Percentiles rank a stretch among this genome's conserved stretches.
These are phyloP conservation scores for Stropharia rugosoannulata DNA, from an alignment of 768 basidiomycete species.

Conservation along the genomic window DNA sequence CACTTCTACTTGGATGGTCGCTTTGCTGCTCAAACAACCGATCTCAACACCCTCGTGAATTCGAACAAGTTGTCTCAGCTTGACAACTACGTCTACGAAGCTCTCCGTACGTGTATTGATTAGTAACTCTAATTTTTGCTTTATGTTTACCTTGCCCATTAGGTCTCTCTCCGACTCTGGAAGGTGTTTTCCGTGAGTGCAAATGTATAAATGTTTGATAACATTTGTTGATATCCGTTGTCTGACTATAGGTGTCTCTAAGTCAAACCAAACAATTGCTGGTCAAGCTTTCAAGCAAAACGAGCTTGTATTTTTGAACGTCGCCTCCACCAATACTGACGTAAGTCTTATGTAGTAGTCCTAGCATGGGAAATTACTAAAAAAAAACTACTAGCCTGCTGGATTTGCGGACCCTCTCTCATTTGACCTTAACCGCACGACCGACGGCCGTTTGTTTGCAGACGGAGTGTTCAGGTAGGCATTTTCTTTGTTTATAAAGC, in stretches of 20 bases:
- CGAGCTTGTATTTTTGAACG: conserved; percentile 61
- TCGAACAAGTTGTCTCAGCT: conserved; percentile 35
- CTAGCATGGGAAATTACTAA: background rate
- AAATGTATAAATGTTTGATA: background rate
- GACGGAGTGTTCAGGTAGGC: conserved; percentile 47
- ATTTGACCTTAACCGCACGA: conserved; percentile 45
- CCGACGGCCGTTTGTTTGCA: conserved; percentile 42
- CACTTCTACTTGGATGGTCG: conserved; percentile 63
- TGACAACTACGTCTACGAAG: conserved; percentile 63
- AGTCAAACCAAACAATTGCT: conserved; percentile 43
- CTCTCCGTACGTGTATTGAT: conserved; percentile 51
- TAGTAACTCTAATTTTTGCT: background rate
- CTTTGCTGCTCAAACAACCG: conserved; percentile 30
- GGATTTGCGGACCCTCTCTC: conserved; percentile 48
- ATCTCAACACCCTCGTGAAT: conserved; percentile 36
- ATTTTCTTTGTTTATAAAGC: background rate
- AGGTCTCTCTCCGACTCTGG: conserved; percentile 77
- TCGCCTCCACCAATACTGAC: conserved; percentile 53
- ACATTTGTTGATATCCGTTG: background rate
- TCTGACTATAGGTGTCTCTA: conserved; percentile 39
- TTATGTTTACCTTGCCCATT: conserved; percentile 2
- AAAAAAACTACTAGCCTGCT: conserved; percentile 34
- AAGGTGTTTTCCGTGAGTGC: conserved; percentile 60
- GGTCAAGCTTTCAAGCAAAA: conserved; percentile 41
- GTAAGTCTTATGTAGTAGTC: conserved; percentile 35